Percentiles rank a stretch among this genome's conserved stretches.
These are phyloP conservation scores for Epichloe sibirici DNA, from an alignment of 2,329 filamentous ascomycete species.

Conservation along the genomic window DNA sequence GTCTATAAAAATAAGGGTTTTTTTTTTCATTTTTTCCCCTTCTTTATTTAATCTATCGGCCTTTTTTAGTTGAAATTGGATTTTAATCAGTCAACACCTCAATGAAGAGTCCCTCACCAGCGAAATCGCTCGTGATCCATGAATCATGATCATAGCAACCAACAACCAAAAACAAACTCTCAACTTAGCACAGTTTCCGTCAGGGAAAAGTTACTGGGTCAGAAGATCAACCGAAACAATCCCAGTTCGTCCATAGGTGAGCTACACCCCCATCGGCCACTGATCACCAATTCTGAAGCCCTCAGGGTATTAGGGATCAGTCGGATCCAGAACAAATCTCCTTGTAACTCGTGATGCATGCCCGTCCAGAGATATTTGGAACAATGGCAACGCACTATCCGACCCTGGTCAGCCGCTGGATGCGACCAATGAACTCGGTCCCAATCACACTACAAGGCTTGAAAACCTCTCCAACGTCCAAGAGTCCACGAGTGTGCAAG, in stretches of 20 bases:
- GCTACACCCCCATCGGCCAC: background rate
- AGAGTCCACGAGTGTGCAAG: conserved; percentile 26
- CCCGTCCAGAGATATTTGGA: conserved; percentile 28
- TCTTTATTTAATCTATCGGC: too few relatives aligned
- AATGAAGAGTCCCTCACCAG: too few relatives aligned
- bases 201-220: background rate
- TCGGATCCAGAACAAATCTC: conserved; percentile 28
- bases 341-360: conserved; percentile 33
- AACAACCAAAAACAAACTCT: too few relatives aligned
- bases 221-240: background rate
- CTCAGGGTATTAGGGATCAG: conserved; percentile 28
- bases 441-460: conserved; percentile 29
- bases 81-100: too few relatives aligned
- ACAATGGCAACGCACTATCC: conserved; percentile 27
- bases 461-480: conserved; percentile 25
- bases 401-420: conserved; percentile 24
- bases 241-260: background rate
- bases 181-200: too few relatives aligned
- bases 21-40: too few relatives aligned
- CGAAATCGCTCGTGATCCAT: too few relatives aligned
- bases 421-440: conserved; percentile 27
- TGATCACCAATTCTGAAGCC: conserved; percentile 15
- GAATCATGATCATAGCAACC: too few relatives aligned
- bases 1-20: background rate
- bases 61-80: too few relatives aligned